These are phyloP conservation scores for Phoma sp. DNA, from an alignment of 2,329 filamentous ascomycete species.

Conservation along the genomic window DNA sequence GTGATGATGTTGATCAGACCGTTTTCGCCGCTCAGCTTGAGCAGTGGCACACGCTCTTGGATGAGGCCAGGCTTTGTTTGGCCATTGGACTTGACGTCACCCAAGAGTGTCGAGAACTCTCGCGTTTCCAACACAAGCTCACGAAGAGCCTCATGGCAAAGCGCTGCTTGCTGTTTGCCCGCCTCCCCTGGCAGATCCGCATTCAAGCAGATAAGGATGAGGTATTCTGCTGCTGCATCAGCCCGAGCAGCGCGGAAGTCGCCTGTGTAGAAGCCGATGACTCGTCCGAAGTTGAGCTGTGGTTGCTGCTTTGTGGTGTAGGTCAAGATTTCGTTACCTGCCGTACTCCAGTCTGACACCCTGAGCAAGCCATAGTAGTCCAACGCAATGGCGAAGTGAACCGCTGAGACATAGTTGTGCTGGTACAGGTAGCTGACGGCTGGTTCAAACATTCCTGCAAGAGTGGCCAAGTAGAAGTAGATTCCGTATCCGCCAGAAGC, in stretches of 20 bases:
- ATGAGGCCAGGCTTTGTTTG: constrained; percentile 85
- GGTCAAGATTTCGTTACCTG: constrained; percentile 68
- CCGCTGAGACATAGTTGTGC: constrained; percentile 90
- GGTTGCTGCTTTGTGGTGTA: constrained; percentile 73
- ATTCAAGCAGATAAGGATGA: constrained; percentile 90
- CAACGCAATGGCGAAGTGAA: constrained; percentile 91
- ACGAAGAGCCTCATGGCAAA: constrained; percentile 91
- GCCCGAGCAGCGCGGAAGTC: constrained; percentile 93
- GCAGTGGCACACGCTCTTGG: constrained; percentile 81
- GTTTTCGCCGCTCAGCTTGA: constrained; percentile 78
- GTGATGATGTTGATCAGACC: constrained; percentile 94
- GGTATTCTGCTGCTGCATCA: constrained; percentile 90
- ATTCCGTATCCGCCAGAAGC: constrained; percentile 83
- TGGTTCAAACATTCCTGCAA: constrained; percentile 93
- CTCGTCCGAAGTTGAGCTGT: constrained; percentile 92
- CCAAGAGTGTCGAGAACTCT: constrained; percentile 92
- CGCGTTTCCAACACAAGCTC: constrained; percentile 96
- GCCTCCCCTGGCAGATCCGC: constrained; percentile 77
- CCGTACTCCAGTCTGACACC: constrained; percentile 79
- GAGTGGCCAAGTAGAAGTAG: constrained; percentile 90
- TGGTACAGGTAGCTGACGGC: constrained; percentile 90
- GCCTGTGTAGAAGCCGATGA: constrained; percentile 93
- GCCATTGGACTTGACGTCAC: constrained; percentile 88
- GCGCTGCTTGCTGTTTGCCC: constrained; percentile 76
- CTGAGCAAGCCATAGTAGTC: constrained; percentile 73